Conservation (phyloP, 768 basidiomycete genomes). For the Cubamyces lactineus region DNA sequence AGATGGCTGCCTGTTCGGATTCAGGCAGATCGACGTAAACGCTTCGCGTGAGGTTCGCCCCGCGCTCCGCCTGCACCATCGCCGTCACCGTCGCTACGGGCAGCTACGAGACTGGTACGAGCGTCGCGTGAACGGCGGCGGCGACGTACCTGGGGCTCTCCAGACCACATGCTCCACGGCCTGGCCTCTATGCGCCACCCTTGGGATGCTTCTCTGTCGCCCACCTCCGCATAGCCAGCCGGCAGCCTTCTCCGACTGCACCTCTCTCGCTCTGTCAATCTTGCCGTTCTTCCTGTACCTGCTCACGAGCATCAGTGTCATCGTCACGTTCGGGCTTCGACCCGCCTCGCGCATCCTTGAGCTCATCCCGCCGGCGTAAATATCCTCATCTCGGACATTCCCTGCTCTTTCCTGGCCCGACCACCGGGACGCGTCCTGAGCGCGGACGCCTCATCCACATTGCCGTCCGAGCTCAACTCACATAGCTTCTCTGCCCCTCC, state of each 20-base stretch:
- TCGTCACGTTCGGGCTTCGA: no score
- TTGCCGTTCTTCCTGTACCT: no score
- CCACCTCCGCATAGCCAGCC: background rate
- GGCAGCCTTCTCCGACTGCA: no score
- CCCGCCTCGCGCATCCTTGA: no score
- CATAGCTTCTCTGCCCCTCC: background rate
- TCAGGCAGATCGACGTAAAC: background rate
- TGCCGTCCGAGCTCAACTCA: background rate
- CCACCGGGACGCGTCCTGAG: constrained; percentile 1
- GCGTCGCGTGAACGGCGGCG: constrained; percentile 2
- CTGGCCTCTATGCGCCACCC: constrained; percentile 6
- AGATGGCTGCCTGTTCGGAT: background rate
- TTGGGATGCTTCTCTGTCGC: background rate
- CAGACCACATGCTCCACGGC: background rate
- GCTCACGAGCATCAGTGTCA: no score
- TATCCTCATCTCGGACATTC: background rate
- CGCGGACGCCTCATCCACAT: background rate
- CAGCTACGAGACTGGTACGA: background rate
- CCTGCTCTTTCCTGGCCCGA: background rate
- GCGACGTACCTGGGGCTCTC: constrained; percentile 4
- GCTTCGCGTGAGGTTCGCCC: background rate
- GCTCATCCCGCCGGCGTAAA: background rate
- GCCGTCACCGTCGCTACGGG: background rate
- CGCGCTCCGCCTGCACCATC: background rate
- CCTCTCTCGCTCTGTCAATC: no score